These are phyloP conservation scores for Scleroderma citrinum DNA, from an alignment of 768 basidiomycete species.

Conservation along the genomic window DNA sequence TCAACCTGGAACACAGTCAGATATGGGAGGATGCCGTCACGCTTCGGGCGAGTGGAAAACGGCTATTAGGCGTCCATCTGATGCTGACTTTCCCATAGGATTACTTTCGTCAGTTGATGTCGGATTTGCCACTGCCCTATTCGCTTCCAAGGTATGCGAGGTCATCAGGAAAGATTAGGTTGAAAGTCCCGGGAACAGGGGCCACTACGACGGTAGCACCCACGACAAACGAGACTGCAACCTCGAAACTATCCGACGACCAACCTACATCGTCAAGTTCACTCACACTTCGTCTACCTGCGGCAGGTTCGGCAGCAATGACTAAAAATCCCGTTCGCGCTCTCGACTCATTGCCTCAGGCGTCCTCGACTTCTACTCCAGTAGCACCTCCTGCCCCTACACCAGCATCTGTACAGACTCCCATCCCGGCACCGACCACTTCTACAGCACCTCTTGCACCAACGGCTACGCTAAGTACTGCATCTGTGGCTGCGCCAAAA, in stretches of 20 bases:
- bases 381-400: constrained; percentile 4
- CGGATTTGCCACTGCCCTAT: constrained; percentile 66
- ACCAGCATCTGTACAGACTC: constrained; percentile 6
- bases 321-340: constrained; percentile 19
- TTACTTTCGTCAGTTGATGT: constrained; percentile 67
- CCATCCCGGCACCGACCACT: constrained; percentile 13
- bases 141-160: constrained; percentile 59
- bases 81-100: constrained; percentile 40
- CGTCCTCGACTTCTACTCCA: constrained; percentile 8
- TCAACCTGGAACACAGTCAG: constrained; percentile 80
- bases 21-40: constrained; percentile 76
- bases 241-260: constrained; percentile 15
- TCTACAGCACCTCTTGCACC: constrained; percentile 10
- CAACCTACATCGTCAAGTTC: constrained; percentile 7
- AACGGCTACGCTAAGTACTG: constrained; percentile 10
- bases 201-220: constrained; percentile 8
- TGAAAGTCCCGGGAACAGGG: constrained; percentile 49
- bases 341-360: constrained; percentile 15
- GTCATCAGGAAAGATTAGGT: constrained; percentile 60
- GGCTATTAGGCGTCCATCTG: background rate
- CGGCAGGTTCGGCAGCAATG: constrained; percentile 10
- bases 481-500: constrained; percentile 13
- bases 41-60: constrained; percentile 50
- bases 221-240: constrained; percentile 10
- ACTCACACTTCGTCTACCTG: constrained; percentile 19